Conservation (phyloP, 75 land plant genomes). For the Adiantum capillusveneris region DNA sequence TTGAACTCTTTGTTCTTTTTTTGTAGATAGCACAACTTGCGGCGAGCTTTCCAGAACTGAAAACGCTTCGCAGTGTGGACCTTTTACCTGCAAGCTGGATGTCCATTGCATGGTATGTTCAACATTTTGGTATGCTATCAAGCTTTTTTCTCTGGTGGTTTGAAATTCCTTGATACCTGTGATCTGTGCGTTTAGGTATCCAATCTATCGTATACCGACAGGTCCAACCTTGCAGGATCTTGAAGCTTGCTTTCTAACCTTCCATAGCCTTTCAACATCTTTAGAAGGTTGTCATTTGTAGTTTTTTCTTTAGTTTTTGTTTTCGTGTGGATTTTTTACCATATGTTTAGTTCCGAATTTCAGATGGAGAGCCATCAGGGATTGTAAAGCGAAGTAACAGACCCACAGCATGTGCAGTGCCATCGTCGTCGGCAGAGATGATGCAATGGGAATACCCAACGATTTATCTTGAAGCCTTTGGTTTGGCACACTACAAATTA, state of each 20-base stretch:
- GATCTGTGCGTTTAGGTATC: constrained; percentile 48
- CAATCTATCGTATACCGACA: constrained; percentile 86
- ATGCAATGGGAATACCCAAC: constrained; percentile 13
- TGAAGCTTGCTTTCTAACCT: constrained; percentile 82
- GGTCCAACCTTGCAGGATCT: constrained; percentile 77
- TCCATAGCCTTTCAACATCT: constrained; percentile 64
- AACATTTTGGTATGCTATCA: no score
- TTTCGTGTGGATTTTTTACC: neutral
- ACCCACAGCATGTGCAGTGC: neutral
- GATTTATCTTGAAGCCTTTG: constrained; percentile 50
- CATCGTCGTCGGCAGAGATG: neutral
- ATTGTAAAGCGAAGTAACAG: neutral
- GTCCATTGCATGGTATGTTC: constrained; percentile 61
- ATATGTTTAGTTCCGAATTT: neutral
- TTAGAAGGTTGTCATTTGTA: constrained; percentile 21
- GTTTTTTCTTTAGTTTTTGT: neutral
- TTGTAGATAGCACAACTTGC: constrained; percentile 45
- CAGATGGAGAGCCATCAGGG: neutral
- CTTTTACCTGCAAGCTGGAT: constrained; percentile 62
- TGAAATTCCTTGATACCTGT: no score
- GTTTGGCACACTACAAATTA: constrained; percentile 75
- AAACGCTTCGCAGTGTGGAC: constrained; percentile 49
- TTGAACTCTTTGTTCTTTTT: neutral
- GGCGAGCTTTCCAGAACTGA: constrained; percentile 36
- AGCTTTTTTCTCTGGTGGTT: neutral